These are phyloP conservation scores for Heritiera littoralis DNA, from an alignment of 345 rosid genomes.

Conservation along the genomic window DNA sequence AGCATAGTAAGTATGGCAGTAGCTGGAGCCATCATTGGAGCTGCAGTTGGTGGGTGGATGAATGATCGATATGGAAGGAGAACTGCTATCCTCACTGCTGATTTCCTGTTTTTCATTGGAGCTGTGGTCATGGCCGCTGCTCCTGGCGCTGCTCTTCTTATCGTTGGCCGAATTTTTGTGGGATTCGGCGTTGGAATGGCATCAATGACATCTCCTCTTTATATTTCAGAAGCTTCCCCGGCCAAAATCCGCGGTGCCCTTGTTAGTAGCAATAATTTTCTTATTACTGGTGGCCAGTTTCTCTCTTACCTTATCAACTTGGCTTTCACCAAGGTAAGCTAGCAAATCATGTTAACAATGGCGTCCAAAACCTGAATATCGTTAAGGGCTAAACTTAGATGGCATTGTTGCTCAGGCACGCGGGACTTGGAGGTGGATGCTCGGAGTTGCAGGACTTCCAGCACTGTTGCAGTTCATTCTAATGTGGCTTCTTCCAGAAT, in stretches of 20 bases:
- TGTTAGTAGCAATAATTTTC: slow-evolving; percentile 78
- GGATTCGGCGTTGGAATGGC: slow-evolving; percentile 96
- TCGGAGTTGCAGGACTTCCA: slow-evolving; percentile 79
- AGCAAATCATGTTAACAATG: neutral
- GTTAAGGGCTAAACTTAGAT: too few relatives aligned
- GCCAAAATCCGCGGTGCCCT: slow-evolving; percentile 88
- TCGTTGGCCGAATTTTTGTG: slow-evolving; percentile 73
- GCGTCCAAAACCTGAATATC: too few relatives aligned
- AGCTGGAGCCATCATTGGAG: slow-evolving; percentile 84
- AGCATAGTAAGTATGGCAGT: slow-evolving; percentile 92
- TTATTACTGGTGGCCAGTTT: slow-evolving; percentile 90
- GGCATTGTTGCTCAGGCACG: slow-evolving; percentile 39
- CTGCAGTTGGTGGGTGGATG: slow-evolving; percentile 83
- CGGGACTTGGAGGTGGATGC: slow-evolving; percentile 98
- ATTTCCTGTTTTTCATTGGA: slow-evolving; percentile 71
- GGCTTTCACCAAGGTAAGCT: slow-evolving; percentile 62
- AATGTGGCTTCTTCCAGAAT: slow-evolving; percentile 79
- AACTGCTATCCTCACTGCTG: slow-evolving; percentile 58
- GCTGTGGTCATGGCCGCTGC: slow-evolving; percentile 82
- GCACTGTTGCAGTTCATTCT: slow-evolving; percentile 74
- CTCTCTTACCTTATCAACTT: slow-evolving; percentile 84
- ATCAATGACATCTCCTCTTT: slow-evolving; percentile 87
- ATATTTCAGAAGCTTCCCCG: slow-evolving; percentile 94
- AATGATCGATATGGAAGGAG: slow-evolving; percentile 73
- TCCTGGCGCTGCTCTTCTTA: slow-evolving; percentile 56